Base-by-base conservation (phyloP, 805 yeast species). In the Myxozyma neotropica region DNA sequence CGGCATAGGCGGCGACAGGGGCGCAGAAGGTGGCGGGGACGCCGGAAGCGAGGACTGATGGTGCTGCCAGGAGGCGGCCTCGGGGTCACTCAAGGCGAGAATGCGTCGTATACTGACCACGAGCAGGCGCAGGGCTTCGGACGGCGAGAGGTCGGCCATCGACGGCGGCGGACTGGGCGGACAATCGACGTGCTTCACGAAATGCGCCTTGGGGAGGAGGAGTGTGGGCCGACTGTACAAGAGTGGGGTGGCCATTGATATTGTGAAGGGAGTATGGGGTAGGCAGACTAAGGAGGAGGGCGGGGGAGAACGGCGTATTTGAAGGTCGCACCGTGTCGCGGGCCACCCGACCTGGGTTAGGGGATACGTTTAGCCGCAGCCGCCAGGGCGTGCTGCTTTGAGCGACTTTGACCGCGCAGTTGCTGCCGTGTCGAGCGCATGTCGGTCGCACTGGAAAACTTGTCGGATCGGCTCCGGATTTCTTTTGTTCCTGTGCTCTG, bases 121-220 rank as follows among this genome's bases (percentile, higher is more conserved):
- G 12, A 59, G 63, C 47, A 59, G 63, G 40, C 23, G 54, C 33
- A 59, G 59, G 1, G 63, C 63, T 23, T 55, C 59, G 27, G 52
- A 38, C 27, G 61, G 61, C 27, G 61, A 15, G 39, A 57, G 53
- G 21, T 52, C 57, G 12, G 52, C 50, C 53, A 57, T 47, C 8
- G 61, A 36, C 21, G 52, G 44, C 24, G 53, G 52, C 38, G 60
- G 49, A 15, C 42, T 26, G 15, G 57, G 57, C 26, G 49, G 57
- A 23, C 42, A 29, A 46, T 43, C 46, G 55, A 35, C 19, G 15
- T 4, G 48, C n/a, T 13, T 21, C n/a, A 10, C 45, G 31, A 12
- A 36, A 19, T 15, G 38, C 19, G 6, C 19, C 27, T 26, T 36
- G 26, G 50, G 42, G 23, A 43, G 29, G 27, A 19, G 13, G 27